A percentile compares a stretch with the other conserved stretches of the same genome.
These are phyloP conservation scores for Erythrobasidium hasegawianum DNA, from an alignment of 1,284 basidiomycete genomes.

Conservation along the genomic window DNA sequence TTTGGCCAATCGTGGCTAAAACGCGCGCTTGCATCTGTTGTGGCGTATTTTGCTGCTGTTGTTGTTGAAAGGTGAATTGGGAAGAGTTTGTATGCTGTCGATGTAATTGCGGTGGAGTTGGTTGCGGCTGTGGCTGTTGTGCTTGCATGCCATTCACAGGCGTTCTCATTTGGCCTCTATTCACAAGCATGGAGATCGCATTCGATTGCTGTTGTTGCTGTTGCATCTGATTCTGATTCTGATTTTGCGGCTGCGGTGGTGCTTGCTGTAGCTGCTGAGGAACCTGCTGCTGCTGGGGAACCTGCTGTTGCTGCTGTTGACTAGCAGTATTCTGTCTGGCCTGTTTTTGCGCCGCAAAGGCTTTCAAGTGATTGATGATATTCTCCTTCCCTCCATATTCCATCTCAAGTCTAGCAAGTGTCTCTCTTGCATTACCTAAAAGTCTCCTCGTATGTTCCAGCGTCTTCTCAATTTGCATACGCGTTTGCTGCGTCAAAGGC, in stretches of 20 bases:
- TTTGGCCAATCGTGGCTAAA: background rate
- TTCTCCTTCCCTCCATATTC: conserved; percentile 32
- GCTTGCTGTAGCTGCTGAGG: no score
- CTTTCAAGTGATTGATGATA: conserved; percentile 19
- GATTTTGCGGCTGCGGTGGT: conserved; percentile 6
- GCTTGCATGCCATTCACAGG: conserved; percentile 19
- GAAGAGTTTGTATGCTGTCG: background rate
- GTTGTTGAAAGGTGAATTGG: conserved; percentile 3
- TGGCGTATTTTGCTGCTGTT: conserved; percentile 29
- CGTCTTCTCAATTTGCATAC: conserved; percentile 19
- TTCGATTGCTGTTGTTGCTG: conserved; percentile 11
- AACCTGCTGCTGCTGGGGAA: no score
- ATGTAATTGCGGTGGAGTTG: conserved; percentile 1
- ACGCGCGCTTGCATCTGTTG: background rate
- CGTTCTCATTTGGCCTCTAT: conserved; percentile 26
- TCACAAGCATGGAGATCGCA: conserved; percentile 3
- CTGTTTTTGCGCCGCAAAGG: conserved; percentile 9
- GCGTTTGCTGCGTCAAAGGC: conserved; percentile 20
- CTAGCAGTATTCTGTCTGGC: background rate
- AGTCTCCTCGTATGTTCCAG: conserved; percentile 12
- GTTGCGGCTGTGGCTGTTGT: conserved; percentile 10
- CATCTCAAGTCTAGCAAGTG: conserved; percentile 14
- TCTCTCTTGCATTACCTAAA: conserved; percentile 11
- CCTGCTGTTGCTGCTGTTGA: conserved; percentile 15
- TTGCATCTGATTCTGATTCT: background rate